phyloP scores from a whole-genome alignment of 768 basidiomycete genomes.

The Tulasnella sp. region DNA sequence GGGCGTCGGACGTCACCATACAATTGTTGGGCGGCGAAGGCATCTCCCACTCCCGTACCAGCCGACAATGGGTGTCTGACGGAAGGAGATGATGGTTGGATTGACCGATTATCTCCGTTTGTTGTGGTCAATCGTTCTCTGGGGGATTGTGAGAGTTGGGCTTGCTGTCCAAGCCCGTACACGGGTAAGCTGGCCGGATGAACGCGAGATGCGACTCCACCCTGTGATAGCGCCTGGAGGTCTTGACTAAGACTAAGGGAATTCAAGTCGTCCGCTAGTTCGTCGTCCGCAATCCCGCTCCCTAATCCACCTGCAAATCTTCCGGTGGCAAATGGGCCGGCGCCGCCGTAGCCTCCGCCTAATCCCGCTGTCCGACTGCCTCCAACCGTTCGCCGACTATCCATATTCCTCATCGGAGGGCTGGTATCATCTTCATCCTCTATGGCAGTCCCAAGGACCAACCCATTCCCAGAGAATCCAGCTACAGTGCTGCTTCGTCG shows the following conservation, averaged over 20 bases:
- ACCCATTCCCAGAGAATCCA: constrained; percentile 44
- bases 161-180: neutral
- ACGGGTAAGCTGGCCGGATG: constrained; percentile 5
- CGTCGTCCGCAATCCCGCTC: constrained; percentile 67
- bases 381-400: neutral
- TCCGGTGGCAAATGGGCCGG: neutral
- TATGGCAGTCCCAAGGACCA: constrained; percentile 42
- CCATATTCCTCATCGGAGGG: neutral
- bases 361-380: neutral
- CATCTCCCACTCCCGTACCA: neutral
- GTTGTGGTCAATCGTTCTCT: neutral
- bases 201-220: neutral
- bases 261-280: constrained; percentile 64
- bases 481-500: constrained; percentile 43
- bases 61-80: neutral
- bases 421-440: constrained; percentile 34
- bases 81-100: neutral
- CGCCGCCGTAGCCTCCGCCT: neutral
- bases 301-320: constrained; percentile 35
- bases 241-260: constrained; percentile 45
- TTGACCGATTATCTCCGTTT: neutral
- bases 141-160: neutral
- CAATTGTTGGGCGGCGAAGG: neutral
- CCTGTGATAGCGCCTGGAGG: neutral
- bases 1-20: neutral